A percentile compares a stretch with the other conserved stretches of the same genome.
These are phyloP conservation scores for Trichophyton verrucosum DNA, from an alignment of 2,329 filamentous ascomycete species.

Conservation along the genomic window DNA sequence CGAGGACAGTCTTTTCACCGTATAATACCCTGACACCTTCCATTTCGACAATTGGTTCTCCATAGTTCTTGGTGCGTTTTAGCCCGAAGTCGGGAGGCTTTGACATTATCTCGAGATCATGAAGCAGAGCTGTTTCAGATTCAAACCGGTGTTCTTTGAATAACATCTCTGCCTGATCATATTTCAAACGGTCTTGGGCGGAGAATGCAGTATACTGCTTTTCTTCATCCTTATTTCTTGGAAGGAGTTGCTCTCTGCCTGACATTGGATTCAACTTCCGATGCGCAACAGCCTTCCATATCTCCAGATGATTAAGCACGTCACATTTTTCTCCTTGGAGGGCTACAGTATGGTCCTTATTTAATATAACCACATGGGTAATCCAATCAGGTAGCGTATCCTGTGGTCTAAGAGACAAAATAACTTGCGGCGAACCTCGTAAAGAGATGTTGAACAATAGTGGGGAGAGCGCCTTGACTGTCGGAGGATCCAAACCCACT, in stretches of 20 bases:
- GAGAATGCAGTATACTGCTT: slow-evolving; percentile 8
- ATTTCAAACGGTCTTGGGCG: slow-evolving; percentile 9
- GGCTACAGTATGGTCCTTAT: slow-evolving; percentile 52
- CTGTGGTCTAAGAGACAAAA: slow-evolving; percentile 70
- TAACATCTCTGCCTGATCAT: slow-evolving; percentile 6
- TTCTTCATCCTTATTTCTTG: slow-evolving; percentile 12
- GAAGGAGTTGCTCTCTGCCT: slow-evolving; percentile 18
- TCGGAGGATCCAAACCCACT: slow-evolving; percentile 83
- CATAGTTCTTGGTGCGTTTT: slow-evolving; percentile 19
- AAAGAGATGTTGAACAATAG: slow-evolving; percentile 58
- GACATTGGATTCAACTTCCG: slow-evolving; percentile 12
- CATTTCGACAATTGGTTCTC: slow-evolving; percentile 76
- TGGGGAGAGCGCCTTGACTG: slow-evolving; percentile 56
- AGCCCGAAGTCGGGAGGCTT: neutral
- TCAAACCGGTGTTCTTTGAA: slow-evolving; percentile 14
- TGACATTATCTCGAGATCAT: slow-evolving; percentile 8
- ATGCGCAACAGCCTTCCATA: slow-evolving; percentile 20
- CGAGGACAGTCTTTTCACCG: slow-evolving; percentile 61
- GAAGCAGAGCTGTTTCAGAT: slow-evolving; percentile 4
- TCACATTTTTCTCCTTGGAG: slow-evolving; percentile 52
- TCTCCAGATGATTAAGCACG: slow-evolving; percentile 38
- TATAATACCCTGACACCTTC: slow-evolving; percentile 71
- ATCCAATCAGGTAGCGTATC: slow-evolving; percentile 85
- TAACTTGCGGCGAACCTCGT: slow-evolving; percentile 54
- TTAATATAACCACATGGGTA: slow-evolving; percentile 65